Evolutionary conservation across 2,329 filamentous ascomycete species (phyloP), one percentile per base, ranked within the genome.

Genomic region (Cephalotrichum gorgonifer): DNA sequence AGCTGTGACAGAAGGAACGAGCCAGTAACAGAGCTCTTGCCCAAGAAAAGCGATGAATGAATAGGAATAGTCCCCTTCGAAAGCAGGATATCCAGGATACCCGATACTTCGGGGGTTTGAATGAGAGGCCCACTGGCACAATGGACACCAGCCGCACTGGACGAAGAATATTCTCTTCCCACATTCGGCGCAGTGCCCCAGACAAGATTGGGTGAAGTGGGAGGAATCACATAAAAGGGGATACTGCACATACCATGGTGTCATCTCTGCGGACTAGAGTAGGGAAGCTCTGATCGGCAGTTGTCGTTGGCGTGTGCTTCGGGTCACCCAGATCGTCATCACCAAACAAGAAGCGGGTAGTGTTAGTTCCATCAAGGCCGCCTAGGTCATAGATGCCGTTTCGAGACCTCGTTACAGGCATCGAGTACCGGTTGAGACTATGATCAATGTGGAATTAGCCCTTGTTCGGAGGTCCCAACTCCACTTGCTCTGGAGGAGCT

Each of bases 381-480:
- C 81, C 75, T 55, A 52, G 47, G 30, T 54, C 81, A 60, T 85
- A 81, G 57, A 81, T 69, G 54, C 83, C 78, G 55, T 75, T 81
- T 55, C 84, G 79, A 55, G 82, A 79, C 52, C 78, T 77, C 44
- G 85, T 88, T 47, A 91, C 86, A 28, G 91, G 91, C 86, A 96
- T 90, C 4, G 91, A 96, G 66, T 95, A 95, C 55, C 91, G 85
- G 64, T 95, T 94, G 52, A 84, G 75, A 56, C 88, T 94, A 57
- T 57, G 3, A 23, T 43, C 41, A 9, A 39, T 39, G 35, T 22
- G 7, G n/a, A 33, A 39, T 39, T 20, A 39, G 35, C n/a, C 17
- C 22, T 8, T 39, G 17, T 39, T n/a, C n/a, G n/a, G n/a, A n/a
- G n/a, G n/a, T n/a, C n/a, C n/a, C n/a, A n/a, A n/a, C n/a, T n/a